phyloP scores from a whole-genome alignment of 2,329 filamentous ascomycete genomes.

The Exophiala mesophila region DNA sequence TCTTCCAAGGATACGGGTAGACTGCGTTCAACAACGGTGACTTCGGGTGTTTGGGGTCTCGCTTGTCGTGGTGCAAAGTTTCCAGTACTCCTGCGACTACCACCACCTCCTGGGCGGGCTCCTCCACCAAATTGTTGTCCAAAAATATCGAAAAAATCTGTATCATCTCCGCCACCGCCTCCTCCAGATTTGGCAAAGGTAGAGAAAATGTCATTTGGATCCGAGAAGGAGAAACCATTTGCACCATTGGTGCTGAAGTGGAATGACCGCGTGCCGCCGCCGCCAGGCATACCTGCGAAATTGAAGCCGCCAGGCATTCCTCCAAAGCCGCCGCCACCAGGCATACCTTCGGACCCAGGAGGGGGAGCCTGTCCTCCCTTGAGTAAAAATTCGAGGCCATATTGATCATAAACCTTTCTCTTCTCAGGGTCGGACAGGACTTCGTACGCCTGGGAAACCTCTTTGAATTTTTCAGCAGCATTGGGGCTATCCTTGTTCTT shows the following conservation, averaged over 20 bases:
- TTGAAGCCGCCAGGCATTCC: constrained; percentile 52
- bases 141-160: constrained; percentile 53
- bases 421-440: constrained; percentile 97
- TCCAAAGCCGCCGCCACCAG: constrained; percentile 33
- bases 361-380: constrained; percentile 69
- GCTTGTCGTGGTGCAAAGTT: constrained; percentile 21
- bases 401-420: constrained; percentile 90
- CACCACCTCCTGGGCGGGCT: constrained; percentile 29
- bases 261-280: constrained; percentile 40
- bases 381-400: constrained; percentile 86
- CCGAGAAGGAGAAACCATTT: constrained; percentile 74
- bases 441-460: constrained; percentile 95
- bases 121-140: constrained; percentile 38
- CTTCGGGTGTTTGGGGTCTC: constrained; percentile 63
- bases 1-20: constrained; percentile 81
- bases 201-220: constrained; percentile 77
- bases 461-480: constrained; percentile 93
- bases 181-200: constrained; percentile 64
- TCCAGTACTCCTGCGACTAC: constrained; percentile 36
- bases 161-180: constrained; percentile 49
- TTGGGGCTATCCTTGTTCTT: constrained; percentile 92
- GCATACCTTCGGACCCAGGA: constrained; percentile 49
- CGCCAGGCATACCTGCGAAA: constrained; percentile 48
- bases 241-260: constrained; percentile 48
- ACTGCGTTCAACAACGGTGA: constrained; percentile 83